phyloP scores from a whole-genome alignment of 2,329 filamentous ascomycete genomes.

The Pseudogymnoascus sp. region DNA sequence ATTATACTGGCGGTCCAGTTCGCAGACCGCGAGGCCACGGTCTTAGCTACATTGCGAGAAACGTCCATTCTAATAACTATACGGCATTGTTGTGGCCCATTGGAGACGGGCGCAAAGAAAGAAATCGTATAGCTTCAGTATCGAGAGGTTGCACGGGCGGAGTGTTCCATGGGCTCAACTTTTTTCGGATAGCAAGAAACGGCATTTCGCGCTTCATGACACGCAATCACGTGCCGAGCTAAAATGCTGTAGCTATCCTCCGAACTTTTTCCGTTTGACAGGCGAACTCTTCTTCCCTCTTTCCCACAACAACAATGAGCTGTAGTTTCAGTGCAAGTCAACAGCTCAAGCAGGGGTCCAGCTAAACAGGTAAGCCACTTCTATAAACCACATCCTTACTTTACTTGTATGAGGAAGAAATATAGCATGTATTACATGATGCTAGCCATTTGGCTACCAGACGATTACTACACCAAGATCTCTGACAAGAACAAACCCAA shows the following conservation, averaged over 20 bases:
- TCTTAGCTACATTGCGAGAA: slow-evolving; percentile 7
- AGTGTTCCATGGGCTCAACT: background rate
- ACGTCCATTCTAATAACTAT: slow-evolving; percentile 9
- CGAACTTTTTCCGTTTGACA: slow-evolving; percentile 1
- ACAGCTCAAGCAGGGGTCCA: background rate
- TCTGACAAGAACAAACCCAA: slow-evolving; percentile 42
- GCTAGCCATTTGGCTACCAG: slow-evolving; percentile 40
- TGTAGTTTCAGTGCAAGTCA: background rate
- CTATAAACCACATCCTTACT: background rate
- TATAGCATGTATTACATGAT: slow-evolving; percentile 37
- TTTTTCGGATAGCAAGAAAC: background rate
- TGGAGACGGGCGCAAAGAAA: slow-evolving; percentile 1
- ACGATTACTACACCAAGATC: slow-evolving; percentile 57
- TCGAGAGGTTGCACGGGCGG: background rate
- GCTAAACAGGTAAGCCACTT: slow-evolving; percentile 2
- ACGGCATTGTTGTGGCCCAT: background rate
- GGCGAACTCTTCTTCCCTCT: background rate
- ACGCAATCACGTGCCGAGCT: slow-evolving; percentile 3
- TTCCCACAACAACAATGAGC: slow-evolving; percentile 6
- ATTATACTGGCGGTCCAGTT: slow-evolving; percentile 6
- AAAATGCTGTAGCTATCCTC: background rate
- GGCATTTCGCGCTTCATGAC: background rate
- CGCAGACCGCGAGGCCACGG: slow-evolving; percentile 3
- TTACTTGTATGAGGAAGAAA: slow-evolving; percentile 28
- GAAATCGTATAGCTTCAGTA: background rate